Evolutionary conservation across 2,329 filamentous ascomycete species (phyloP), one percentile per base, ranked within the genome.

Genomic region (Sclerotinia nivalis): DNA sequence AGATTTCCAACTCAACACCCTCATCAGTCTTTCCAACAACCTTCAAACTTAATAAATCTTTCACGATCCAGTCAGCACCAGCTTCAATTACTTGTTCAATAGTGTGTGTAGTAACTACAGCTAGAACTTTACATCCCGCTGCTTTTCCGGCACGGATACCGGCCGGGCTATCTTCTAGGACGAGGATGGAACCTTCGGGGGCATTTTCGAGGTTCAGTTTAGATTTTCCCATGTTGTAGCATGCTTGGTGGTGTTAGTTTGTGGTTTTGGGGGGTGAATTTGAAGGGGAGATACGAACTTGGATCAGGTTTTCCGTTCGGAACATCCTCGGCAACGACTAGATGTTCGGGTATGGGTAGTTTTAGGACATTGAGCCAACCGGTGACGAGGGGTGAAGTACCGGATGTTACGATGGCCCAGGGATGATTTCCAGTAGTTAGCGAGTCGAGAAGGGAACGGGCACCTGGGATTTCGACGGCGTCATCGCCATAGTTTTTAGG

Each of bases 361-460:
- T 84, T 81, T 71, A 93, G 84, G 45, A 88, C 87, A 50, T 85
- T 81, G 59, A 94, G 85, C 92, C 92, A 95, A 73, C 91, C 92
- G 62, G 83, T 83, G 9, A 93, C 87, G 15, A 95, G 86, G 72
- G 83, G 88, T 66, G 82, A 78, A 2, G 90, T 92, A 55, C 91
- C 92, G 0, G 90, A 93, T 0, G 89, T 91, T 70, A 94, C 94
- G 75, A 98, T 96, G 65, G 93, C 92, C 96, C 95, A 98, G 12
- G 76, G 77, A 40, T 74, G 71, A 55, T 82, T 80, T 66, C 83
- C 82, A 50, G 84, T 79, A 72, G 91, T 90, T 55, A 97, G 85
- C 45, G 84, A 80, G 72, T 87, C 83, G 64, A 97, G 86, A 68
- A 97, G 85, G 43, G 83, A 79, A 72, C 93, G 88, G 9, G 92